Evolutionary conservation across 2,329 filamentous ascomycete species (phyloP).

Genomic region (Xylaria sp.): DNA sequence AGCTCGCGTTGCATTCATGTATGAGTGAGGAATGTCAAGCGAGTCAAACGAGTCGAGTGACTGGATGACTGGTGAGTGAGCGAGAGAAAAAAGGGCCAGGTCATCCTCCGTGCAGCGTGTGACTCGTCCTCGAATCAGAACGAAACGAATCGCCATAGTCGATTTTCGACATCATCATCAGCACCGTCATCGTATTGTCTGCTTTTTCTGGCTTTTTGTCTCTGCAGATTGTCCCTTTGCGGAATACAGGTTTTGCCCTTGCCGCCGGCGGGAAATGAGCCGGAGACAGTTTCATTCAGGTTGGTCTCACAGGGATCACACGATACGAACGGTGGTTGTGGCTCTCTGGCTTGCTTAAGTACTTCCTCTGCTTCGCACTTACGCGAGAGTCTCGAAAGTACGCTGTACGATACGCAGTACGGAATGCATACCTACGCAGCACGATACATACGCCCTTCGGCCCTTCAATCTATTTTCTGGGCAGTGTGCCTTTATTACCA

Average conservation of each 20-base stretch:
- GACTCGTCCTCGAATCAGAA: constrained; percentile 1
- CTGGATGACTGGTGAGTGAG: neutral
- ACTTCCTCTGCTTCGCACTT: neutral
- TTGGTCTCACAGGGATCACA: neutral
- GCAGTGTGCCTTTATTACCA: neutral
- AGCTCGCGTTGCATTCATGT: neutral
- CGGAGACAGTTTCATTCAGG: neutral
- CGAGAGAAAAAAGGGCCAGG: neutral
- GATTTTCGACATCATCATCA: neutral
- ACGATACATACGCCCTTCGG: neutral
- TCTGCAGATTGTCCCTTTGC: neutral
- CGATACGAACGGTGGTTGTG: constrained; percentile 5
- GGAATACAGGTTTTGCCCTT: neutral
- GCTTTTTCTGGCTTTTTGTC: too few relatives aligned
- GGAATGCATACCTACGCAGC: neutral
- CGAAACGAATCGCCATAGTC: neutral
- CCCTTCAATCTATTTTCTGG: neutral
- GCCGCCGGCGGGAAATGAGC: constrained; percentile 3
- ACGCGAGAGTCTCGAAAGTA: too few relatives aligned
- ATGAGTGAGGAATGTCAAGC: neutral
- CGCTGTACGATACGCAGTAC: neutral
- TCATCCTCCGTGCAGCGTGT: constrained; percentile 7
- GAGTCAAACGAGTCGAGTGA: neutral
- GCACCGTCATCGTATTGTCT: neutral
- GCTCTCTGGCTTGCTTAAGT: constrained; percentile 8